These are phyloP conservation scores for Beauveria caledonica DNA, from an alignment of 2,329 filamentous ascomycete species.

Conservation along the genomic window DNA sequence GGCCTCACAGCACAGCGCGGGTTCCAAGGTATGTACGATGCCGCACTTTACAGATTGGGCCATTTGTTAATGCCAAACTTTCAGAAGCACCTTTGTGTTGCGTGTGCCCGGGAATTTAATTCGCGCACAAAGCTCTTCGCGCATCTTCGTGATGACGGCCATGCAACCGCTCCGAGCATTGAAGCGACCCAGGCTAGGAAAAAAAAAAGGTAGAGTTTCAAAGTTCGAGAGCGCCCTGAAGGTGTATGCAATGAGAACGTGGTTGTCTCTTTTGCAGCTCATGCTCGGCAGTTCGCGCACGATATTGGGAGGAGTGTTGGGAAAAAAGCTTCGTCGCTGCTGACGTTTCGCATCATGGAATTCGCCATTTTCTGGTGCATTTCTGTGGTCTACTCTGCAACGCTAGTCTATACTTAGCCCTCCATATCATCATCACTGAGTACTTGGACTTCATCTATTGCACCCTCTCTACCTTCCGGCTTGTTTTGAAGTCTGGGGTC, in stretches of 20 bases:
- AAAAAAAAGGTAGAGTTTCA: neutral
- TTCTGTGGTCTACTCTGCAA: neutral
- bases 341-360: neutral
- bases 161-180: slow-evolving; percentile 41
- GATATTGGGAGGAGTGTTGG: neutral
- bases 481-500: slow-evolving; percentile 51
- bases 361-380: neutral
- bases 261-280: neutral
- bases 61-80: neutral
- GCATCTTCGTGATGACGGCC: slow-evolving; percentile 58
- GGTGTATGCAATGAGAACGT: neutral
- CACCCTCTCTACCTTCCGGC: slow-evolving; percentile 54
- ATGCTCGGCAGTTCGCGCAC: neutral
- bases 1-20: slow-evolving; percentile 23
- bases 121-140: slow-evolving; percentile 66
- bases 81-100: slow-evolving; percentile 33
- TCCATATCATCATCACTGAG: slow-evolving; percentile 61
- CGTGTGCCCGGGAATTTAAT: slow-evolving; percentile 39
- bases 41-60: neutral
- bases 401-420: neutral
- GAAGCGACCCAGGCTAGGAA: neutral
- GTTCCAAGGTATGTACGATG: slow-evolving; percentile 23
- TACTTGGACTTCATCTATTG: slow-evolving; percentile 83
- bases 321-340: neutral
- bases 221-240: neutral